Evolutionary conservation across 31 red algal genomes (phyloP).

Genomic region (Odonthalia washingtoniensis): DNA sequence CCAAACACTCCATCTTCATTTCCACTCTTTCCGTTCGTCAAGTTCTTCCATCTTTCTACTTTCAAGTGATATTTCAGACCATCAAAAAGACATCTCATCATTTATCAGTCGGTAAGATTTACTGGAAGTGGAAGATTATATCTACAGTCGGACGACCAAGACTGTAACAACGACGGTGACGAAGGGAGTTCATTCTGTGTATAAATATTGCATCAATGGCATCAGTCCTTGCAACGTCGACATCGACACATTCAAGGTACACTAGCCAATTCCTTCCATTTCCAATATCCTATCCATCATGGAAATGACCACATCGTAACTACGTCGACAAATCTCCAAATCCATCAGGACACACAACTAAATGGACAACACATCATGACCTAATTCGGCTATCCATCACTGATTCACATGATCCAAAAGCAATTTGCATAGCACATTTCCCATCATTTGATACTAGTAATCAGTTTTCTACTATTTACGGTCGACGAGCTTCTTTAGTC

Average conservation of each 20-base stretch:
- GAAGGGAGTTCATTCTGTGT: too few relatives aligned
- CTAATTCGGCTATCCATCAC: slow-evolving; percentile 23
- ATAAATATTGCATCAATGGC: too few relatives aligned
- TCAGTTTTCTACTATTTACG: slow-evolving; percentile 6
- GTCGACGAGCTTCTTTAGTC: slow-evolving; percentile 32
- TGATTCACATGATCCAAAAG: slow-evolving; percentile 15
- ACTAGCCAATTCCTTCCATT: background rate
- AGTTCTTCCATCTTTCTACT: too few relatives aligned
- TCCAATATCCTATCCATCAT: background rate
- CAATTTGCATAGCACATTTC: slow-evolving; percentile 58
- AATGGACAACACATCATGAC: slow-evolving; percentile 37
- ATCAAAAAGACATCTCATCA: too few relatives aligned
- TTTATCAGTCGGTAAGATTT: too few relatives aligned
- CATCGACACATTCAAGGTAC: background rate
- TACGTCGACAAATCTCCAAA: background rate
- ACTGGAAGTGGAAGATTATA: too few relatives aligned
- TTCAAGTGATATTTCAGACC: too few relatives aligned
- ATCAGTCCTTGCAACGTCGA: background rate
- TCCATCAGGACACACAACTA: slow-evolving; percentile 21
- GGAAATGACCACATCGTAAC: background rate
- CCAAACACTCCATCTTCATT: slow-evolving; percentile 34
- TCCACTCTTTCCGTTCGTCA: background rate
- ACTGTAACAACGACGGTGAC: too few relatives aligned
- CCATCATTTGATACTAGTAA: slow-evolving; percentile 25
- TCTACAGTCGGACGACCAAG: too few relatives aligned